Evolutionary conservation across 345 rosid species (phyloP).

Genomic region (Euphorbia lathyris): DNA sequence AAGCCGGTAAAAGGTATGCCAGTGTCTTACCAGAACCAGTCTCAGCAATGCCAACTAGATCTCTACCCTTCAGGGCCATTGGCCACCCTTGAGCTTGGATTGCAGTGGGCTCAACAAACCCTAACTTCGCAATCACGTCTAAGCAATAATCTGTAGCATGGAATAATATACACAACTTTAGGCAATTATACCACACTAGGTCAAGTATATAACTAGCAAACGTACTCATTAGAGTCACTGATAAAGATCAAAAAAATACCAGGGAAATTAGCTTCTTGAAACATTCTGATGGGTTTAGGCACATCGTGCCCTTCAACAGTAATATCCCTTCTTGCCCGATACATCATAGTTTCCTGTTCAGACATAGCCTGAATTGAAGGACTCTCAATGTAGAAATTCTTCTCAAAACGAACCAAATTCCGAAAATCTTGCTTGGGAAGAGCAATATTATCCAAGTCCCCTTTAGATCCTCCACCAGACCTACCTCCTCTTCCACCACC

Average conservation of each 20-base stretch:
- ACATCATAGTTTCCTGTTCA: slow-evolving; percentile 54
- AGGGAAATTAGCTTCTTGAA: slow-evolving; percentile 83
- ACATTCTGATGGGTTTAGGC: slow-evolving; percentile 71
- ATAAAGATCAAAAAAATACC: slow-evolving; percentile 35
- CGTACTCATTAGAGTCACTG: background rate
- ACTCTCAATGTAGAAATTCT: slow-evolving; percentile 74
- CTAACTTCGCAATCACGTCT: slow-evolving; percentile 73
- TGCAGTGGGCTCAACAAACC: slow-evolving; percentile 91
- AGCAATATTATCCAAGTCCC: slow-evolving; percentile 59
- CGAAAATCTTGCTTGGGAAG: slow-evolving; percentile 78
- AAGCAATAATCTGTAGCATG: slow-evolving; percentile 62
- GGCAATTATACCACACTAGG: background rate
- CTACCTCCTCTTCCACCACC: slow-evolving; percentile 49
- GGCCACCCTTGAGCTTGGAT: slow-evolving; percentile 99
- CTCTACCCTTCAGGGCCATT: slow-evolving; percentile 95
- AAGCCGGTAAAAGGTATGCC: slow-evolving; percentile 89
- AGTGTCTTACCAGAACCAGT: slow-evolving; percentile 98
- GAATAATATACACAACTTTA: slow-evolving; percentile 1
- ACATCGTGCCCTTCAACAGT: slow-evolving; percentile 80
- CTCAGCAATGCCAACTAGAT: slow-evolving; percentile 92
- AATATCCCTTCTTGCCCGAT: slow-evolving; percentile 62
- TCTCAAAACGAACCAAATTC: slow-evolving; percentile 75
- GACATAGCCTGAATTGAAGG: slow-evolving; percentile 65
- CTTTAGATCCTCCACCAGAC: slow-evolving; percentile 46
- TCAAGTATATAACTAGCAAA: background rate